Evolutionary conservation across 2,329 filamentous ascomycete genomes (phyloP).

Genomic region (Fusarium ambrosium): DNA sequence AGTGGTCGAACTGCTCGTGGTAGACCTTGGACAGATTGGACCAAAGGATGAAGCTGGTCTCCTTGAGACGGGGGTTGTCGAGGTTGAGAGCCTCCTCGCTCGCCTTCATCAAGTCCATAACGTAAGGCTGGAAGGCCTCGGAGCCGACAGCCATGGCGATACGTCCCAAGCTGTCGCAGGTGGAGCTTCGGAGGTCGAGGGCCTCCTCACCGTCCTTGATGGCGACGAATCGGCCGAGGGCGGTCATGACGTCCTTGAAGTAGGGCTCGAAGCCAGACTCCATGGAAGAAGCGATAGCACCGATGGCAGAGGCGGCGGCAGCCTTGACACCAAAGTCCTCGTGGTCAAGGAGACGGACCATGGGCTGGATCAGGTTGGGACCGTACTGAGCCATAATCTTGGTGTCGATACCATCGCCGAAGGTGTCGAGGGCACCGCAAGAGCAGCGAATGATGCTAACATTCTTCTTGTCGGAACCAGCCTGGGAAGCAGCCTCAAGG

Average conservation of each 20-base stretch:
- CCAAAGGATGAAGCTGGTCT: conserved; percentile 98
- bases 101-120: conserved; percentile 89
- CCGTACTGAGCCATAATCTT: conserved; percentile 85
- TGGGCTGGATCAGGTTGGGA: conserved; percentile 83
- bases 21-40: conserved; percentile 95
- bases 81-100: conserved; percentile 92
- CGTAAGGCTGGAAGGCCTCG: conserved; percentile 89
- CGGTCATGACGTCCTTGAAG: conserved; percentile 90
- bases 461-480: conserved; percentile 78
- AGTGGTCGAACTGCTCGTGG: conserved; percentile 83
- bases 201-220: conserved; percentile 93
- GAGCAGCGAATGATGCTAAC: conserved; percentile 89
- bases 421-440: conserved; percentile 90
- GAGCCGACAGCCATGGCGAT: conserved; percentile 91
- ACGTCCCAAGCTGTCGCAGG: conserved; percentile 93
- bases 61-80: conserved; percentile 89
- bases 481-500: conserved; percentile 82
- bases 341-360: conserved; percentile 86
- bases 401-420: conserved; percentile 88
- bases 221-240: conserved; percentile 85
- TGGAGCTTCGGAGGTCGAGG: conserved; percentile 88
- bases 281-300: conserved; percentile 89
- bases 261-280: conserved; percentile 89
- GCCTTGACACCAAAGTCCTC: conserved; percentile 92
- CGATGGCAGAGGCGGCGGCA: conserved; percentile 88